Percentiles rank a stretch among this genome's conserved stretches.
Conservation (phyloP, 805 yeast genomes). For the Ogataea methanolica region DNA sequence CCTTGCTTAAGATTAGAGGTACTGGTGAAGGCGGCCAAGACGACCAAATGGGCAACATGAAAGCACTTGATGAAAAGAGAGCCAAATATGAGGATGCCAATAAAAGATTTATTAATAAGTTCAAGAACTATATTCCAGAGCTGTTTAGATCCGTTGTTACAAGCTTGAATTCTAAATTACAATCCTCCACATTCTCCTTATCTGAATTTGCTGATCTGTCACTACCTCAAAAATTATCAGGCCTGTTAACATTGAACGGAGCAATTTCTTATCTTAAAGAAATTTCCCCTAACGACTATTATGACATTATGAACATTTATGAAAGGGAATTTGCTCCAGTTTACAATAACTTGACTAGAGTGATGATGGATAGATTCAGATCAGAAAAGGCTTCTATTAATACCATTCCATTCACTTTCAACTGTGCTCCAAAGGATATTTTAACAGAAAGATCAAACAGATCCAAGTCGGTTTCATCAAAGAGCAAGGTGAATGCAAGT, state of each 20-base stretch:
- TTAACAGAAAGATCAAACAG: conserved; percentile 10
- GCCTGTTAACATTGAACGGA: conserved; percentile 43
- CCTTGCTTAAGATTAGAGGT: conserved; percentile 60
- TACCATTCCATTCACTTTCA: conserved; percentile 15
- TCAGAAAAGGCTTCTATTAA: conserved; percentile 1
- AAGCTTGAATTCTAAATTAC: conserved; percentile 28
- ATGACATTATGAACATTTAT: conserved; percentile 36
- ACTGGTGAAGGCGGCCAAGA: conserved; percentile 33
- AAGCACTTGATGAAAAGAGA: conserved; percentile 65
- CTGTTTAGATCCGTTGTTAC: conserved; percentile 23
- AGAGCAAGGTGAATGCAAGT: conserved; percentile 11
- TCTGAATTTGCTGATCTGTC: conserved; percentile 8
- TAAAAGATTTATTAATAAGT: conserved; percentile 41
- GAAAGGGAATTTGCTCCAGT: conserved; percentile 27
- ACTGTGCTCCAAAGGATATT: conserved; percentile 16
- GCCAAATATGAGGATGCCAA: conserved; percentile 55
- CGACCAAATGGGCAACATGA: conserved; percentile 52
- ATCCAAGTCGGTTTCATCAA: conserved; percentile 4
- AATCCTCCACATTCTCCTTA: conserved; percentile 3
- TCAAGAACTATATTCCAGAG: conserved; percentile 30
- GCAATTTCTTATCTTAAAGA: conserved; percentile 56
- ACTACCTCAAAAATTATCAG: conserved; percentile 29
- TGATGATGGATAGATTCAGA: conserved; percentile 14
- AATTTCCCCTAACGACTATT: conserved; percentile 44
- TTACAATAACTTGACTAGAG: conserved; percentile 24